Evolutionary conservation across 2,329 filamentous ascomycete genomes (phyloP).

Genomic region (Elsinoe necatrix): DNA sequence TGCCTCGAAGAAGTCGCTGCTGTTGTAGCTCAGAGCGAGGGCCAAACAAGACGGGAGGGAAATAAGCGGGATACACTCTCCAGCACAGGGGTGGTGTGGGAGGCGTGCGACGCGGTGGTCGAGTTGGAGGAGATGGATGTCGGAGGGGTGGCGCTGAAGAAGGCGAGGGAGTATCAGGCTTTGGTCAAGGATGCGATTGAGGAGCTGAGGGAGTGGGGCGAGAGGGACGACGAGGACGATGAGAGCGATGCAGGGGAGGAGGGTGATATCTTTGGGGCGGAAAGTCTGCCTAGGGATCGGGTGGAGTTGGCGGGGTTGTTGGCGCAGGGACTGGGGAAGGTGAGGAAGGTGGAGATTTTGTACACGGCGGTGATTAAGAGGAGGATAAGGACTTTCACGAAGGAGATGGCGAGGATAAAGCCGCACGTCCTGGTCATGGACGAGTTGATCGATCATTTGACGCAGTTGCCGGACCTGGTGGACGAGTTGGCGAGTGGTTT

Average conservation of each 20-base stretch:
- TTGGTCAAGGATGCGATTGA: constrained; percentile 73
- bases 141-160: constrained; percentile 59
- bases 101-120: constrained; percentile 66
- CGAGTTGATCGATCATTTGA: constrained; percentile 48
- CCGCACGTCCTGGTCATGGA: constrained; percentile 39
- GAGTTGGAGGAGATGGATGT: constrained; percentile 59
- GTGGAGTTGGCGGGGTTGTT: constrained; percentile 59
- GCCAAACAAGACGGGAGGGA: constrained; percentile 38
- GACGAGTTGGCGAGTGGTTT: constrained; percentile 64
- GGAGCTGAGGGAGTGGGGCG: constrained; percentile 76
- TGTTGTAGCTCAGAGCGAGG: constrained; percentile 45
- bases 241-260: constrained; percentile 46
- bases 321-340: constrained; percentile 53
- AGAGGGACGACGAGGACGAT: constrained; percentile 33
- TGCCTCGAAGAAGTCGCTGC: constrained; percentile 54
- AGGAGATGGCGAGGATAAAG: constrained; percentile 30
- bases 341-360: constrained; percentile 59
- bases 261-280: constrained; percentile 59
- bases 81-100: constrained; percentile 72
- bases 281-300: constrained; percentile 56
- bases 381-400: constrained; percentile 51
- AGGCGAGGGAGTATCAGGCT: constrained; percentile 65
- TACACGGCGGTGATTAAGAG: constrained; percentile 64
- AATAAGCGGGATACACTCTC: constrained; percentile 43
- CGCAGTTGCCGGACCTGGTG: constrained; percentile 55